A percentile compares a stretch with the other conserved stretches of the same genome.
Conservation (phyloP, 2,329 filamentous ascomycete genomes). For the Aspergillus pseudonomiae region DNA sequence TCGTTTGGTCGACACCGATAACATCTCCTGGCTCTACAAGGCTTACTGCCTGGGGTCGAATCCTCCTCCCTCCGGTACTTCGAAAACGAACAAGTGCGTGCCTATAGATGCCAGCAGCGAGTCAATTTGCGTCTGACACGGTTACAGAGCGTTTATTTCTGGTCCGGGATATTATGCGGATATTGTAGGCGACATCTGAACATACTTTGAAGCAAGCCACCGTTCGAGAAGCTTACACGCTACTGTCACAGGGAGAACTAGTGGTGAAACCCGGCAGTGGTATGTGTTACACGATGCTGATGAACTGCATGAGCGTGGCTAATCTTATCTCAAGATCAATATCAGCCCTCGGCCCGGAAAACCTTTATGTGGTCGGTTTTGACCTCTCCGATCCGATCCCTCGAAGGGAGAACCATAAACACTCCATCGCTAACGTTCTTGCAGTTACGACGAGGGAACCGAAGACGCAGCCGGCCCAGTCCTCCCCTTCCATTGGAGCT, state of each 20-base stretch:
- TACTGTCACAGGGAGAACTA: conserved; percentile 19
- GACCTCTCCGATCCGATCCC: not conserved
- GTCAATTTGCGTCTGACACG: not conserved
- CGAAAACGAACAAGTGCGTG: conserved; percentile 20
- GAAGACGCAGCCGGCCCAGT: conserved; percentile 24
- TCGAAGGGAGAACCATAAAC: not conserved
- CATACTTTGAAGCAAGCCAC: too few species aligned
- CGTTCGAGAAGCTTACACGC: conserved; percentile 1
- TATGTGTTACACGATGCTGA: not conserved
- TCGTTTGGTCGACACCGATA: conserved; percentile 19
- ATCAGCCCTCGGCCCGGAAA: conserved; percentile 4
- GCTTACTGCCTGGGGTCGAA: conserved; percentile 22
- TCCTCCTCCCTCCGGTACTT: not conserved
- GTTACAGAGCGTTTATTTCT: conserved; percentile 20
- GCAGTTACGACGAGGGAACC: conserved; percentile 23
- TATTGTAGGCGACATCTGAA: conserved; percentile 13
- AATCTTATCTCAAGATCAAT: conserved; percentile 1
- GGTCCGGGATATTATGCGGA: conserved; percentile 27
- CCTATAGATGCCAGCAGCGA: not conserved
- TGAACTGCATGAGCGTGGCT: not conserved
- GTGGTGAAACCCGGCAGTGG: conserved; percentile 20
- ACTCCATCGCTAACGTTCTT: conserved; percentile 6
- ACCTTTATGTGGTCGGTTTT: conserved; percentile 20
- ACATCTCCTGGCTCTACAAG: conserved; percentile 23
- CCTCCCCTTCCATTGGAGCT: conserved; percentile 26